phyloP scores from a whole-genome alignment of 73 alveolate species.

The Paramecium sexaurelia region DNA sequence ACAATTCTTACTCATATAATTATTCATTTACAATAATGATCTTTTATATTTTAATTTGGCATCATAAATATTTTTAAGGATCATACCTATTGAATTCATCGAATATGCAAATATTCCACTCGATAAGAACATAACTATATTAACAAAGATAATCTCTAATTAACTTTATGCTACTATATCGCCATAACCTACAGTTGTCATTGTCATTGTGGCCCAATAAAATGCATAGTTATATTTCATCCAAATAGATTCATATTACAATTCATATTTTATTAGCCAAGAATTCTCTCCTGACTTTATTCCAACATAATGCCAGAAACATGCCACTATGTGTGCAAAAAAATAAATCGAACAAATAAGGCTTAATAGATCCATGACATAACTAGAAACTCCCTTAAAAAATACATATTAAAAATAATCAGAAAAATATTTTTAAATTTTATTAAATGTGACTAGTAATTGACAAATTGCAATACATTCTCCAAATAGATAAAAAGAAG shows the following conservation, averaged over 20 bases:
- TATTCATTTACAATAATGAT: constrained; percentile 13
- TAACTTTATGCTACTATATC: constrained; percentile 52
- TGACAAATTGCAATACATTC: neutral
- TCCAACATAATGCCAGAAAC: constrained; percentile 40
- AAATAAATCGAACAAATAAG: neutral
- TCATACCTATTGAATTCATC: constrained; percentile 62
- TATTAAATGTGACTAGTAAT: neutral
- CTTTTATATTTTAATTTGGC: neutral
- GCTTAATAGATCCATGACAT: neutral
- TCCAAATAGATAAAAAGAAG: neutral
- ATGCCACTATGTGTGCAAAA: constrained; percentile 47
- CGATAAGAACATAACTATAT: constrained; percentile 35
- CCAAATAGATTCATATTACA: neutral
- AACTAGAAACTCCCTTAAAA: neutral
- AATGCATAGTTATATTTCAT: constrained; percentile 23
- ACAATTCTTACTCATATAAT: constrained; percentile 59
- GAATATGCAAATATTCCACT: constrained; percentile 65
- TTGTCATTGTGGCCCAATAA: constrained; percentile 59
- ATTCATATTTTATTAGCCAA: neutral
- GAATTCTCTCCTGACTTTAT: neutral
- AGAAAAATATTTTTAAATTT: neutral
- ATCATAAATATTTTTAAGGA: constrained; percentile 35
- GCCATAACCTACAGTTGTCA: constrained; percentile 70
- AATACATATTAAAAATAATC: neutral
- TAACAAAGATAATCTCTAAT: constrained; percentile 39